Evolutionary conservation across 257 asterid species (phyloP), one percentile per base, ranked within the genome.

Genomic region (Echites panduratus): DNA sequence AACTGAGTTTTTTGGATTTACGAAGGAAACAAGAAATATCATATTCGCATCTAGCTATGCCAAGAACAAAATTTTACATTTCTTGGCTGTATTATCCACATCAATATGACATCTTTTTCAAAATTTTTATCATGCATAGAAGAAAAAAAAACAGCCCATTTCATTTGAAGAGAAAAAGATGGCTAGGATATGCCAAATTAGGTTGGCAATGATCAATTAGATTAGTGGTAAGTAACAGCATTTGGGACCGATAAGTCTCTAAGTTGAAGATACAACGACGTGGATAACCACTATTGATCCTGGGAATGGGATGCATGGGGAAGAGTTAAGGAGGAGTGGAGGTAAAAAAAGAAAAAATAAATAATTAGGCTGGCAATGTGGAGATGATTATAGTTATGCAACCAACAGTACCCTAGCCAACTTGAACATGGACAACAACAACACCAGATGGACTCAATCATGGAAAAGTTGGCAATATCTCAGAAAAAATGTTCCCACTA

Each of bases 371-470:
- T 76, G 76, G 62, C 76, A 70, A 40, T 29, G 70, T 32, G 63
- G 70, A 69, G 29, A 58, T 66, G 71, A 49, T 19, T 44, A 70
- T 69, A 29, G 50, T 59, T 47, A 57, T 58, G 49, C 75, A 80
- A 69, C 68, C 62, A 68, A 66, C 72, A 19, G 41, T 62, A 27
- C 26, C 63, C 45, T 47, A 58, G 70, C 63, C 24, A 67, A 77
- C 71, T 75, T 68, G 71, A 78, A 74, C 75, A 68, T 81, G 83
- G 84, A 44, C 81, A 78, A 71, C 81, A 78, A 73, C 75, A 71
- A 63, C 76, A 76, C 73, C 87, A 77, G 71, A 76, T 69, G 75
- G 81, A 63, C 76, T 85, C 82, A 87, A 68, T 85, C 73, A 81
- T 83, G 72, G 71, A 43, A 32, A 71, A 81, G 83, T 80, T 80